A percentile compares a stretch with the other conserved stretches of the same genome.
phyloP scores from a whole-genome alignment of 2,329 filamentous ascomycete genomes.

The Pseudogymnoascus sp. region DNA sequence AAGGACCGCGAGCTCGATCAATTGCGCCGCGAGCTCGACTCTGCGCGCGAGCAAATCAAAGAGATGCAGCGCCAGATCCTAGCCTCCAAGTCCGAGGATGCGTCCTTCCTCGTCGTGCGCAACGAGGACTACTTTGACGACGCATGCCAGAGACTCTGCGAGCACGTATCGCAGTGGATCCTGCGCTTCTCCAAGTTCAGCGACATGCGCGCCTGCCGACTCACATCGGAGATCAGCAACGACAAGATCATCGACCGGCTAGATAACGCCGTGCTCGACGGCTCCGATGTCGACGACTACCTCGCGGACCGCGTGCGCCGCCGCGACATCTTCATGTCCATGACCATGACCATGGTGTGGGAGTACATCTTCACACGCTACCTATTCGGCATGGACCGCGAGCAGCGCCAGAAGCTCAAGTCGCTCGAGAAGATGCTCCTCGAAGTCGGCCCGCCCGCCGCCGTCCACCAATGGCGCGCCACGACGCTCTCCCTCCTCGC shows the following conservation, averaged over 20 bases:
- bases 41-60: conserved; percentile 55
- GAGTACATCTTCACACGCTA: conserved; percentile 98
- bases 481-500: conserved; percentile 86
- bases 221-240: conserved; percentile 76
- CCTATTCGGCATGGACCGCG: conserved; percentile 95
- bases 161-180: conserved; percentile 96
- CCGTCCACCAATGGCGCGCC: conserved; percentile 96
- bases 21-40: conserved; percentile 67
- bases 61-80: conserved; percentile 51
- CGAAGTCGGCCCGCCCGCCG: conserved; percentile 77
- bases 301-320: conserved; percentile 80
- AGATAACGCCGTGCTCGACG: conserved; percentile 89
- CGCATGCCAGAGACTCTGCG: conserved; percentile 88
- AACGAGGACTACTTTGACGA: conserved; percentile 95
- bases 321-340: conserved; percentile 94
- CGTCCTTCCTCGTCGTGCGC: conserved; percentile 65
- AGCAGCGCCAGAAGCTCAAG: conserved; percentile 96
- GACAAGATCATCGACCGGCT: conserved; percentile 91
- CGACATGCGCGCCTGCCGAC: conserved; percentile 77
- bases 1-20: conserved; percentile 78
- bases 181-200: conserved; percentile 97
- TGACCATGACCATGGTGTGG: conserved; percentile 99
- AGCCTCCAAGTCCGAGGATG: conserved; percentile 50
- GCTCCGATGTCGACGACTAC: conserved; percentile 82
- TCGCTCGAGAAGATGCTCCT: conserved; percentile 82